phyloP scores from a whole-genome alignment of 2,329 filamentous ascomycete species.

The Lachnellula cervina region DNA sequence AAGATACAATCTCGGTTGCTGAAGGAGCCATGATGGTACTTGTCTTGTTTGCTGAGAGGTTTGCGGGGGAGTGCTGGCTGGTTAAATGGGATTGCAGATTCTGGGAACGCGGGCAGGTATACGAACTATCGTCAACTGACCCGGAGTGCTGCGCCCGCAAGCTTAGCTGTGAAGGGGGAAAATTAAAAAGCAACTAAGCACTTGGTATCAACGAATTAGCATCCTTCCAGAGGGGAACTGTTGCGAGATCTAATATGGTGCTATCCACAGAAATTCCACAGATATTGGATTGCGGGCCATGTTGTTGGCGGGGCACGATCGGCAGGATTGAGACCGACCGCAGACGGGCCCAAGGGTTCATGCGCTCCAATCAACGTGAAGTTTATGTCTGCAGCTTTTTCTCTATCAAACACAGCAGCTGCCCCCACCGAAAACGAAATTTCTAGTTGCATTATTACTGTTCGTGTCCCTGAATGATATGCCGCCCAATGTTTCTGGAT shows the following conservation, averaged over 20 bases:
- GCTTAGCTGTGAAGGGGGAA: neutral
- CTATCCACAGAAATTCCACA: neutral
- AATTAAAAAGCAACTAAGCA: neutral
- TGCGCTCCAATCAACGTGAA: constrained; percentile 13
- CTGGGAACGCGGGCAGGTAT: neutral
- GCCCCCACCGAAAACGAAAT: neutral
- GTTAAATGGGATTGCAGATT: neutral
- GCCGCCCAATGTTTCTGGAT: neutral
- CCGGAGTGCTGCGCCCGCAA: neutral
- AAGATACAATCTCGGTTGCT: constrained; percentile 18
- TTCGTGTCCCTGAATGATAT: too few relatives aligned
- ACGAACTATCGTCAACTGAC: neutral
- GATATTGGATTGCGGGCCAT: neutral
- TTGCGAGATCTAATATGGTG: neutral
- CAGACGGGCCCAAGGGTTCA: neutral
- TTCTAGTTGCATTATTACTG: too few relatives aligned
- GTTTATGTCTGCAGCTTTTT: neutral
- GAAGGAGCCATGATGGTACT: constrained; percentile 24
- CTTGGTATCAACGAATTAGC: constrained; percentile 1
- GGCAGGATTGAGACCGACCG: constrained; percentile 5
- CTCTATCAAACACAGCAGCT: neutral
- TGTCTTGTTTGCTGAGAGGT: neutral
- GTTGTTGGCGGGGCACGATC: constrained; percentile 4
- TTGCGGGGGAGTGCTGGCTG: neutral
- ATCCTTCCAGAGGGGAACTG: neutral